Base-by-base conservation (phyloP, 176 grass and related monocot species). In the Carex scoparia region DNA sequence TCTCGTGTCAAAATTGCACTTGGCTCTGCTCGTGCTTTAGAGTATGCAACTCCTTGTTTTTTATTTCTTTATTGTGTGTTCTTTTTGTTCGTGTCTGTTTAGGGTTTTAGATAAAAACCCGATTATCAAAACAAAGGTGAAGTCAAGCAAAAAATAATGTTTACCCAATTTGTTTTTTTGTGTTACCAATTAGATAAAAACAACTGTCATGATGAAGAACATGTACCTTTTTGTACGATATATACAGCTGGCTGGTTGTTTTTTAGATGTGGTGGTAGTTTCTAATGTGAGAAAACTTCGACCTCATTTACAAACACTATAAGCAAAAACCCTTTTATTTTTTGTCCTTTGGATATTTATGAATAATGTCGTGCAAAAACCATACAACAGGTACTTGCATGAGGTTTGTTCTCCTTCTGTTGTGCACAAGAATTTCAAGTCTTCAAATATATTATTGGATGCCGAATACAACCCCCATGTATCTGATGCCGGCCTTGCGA, bases 381-480 rank as follows among this genome's bases (percentile, higher is more conserved):
- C 79, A 71, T 84, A 84, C 37, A 15, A 28, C 78, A 98, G 95
- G 81, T 93, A 98, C 83, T 87, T 98, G 79, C 95, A 94, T 84
- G 95, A 98, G 83, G 88, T 88, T 73, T 94, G 92, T 86, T 94
- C 91, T 70, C 92, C 91, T 5, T 93, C 95, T 84, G 79, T 93
- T 60, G 77, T 94, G 83, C 92, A 98, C 57, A 94, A 93, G 84
- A 98, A 94, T 85, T 93, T 98, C 83, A 98, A 98, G 91, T 94
- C 95, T 89, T 91, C 92, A 11, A 98, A 94, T 81, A 94, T 98
- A 90, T 83, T 98, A 49, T 82, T 98, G 61, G 95, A 93, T 81
- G 84, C 86, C 15, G 92, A 94, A 69, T 83, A 93, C 61, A 98
- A 90, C 73, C 91, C 92, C 69, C 95, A 94, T 84, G 86, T 98